Conservation (phyloP, 78 protist species). For the Polysphondylium violaceum region DNA sequence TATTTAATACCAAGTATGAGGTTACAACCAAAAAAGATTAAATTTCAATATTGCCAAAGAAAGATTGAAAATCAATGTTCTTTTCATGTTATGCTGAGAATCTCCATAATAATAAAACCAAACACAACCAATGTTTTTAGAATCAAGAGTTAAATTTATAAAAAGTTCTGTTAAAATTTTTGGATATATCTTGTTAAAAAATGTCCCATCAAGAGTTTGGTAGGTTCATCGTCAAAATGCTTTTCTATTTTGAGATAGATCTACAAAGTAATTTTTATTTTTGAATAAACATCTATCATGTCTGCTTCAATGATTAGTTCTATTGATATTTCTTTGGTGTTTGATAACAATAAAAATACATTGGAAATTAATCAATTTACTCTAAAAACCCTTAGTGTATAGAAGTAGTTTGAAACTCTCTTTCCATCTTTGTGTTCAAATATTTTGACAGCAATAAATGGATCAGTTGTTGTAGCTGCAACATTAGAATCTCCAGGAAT, state of each 20-base stretch:
- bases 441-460: not conserved
- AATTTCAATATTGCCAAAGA: too few relatives aligned
- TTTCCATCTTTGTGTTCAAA: not conserved
- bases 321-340: not conserved
- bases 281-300: not conserved
- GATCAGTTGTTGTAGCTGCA: not conserved
- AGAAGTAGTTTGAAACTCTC: not conserved
- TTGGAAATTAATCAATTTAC: not conserved
- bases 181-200: too few relatives aligned
- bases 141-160: too few relatives aligned
- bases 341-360: not conserved
- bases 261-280: not conserved
- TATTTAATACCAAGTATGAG: too few relatives aligned
- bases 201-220: slow-evolving; percentile 1
- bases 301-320: not conserved
- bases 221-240: not conserved
- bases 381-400: not conserved
- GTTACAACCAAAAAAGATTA: too few relatives aligned
- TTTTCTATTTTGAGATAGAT: not conserved
- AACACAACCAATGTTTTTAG: too few relatives aligned
- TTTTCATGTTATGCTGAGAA: too few relatives aligned
- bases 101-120: too few relatives aligned
- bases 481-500: not conserved
- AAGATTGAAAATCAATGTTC: too few relatives aligned
- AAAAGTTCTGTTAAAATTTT: too few relatives aligned